phyloP scores from a whole-genome alignment of 164 flowering plant genomes.

The Magnolia officinalis region DNA sequence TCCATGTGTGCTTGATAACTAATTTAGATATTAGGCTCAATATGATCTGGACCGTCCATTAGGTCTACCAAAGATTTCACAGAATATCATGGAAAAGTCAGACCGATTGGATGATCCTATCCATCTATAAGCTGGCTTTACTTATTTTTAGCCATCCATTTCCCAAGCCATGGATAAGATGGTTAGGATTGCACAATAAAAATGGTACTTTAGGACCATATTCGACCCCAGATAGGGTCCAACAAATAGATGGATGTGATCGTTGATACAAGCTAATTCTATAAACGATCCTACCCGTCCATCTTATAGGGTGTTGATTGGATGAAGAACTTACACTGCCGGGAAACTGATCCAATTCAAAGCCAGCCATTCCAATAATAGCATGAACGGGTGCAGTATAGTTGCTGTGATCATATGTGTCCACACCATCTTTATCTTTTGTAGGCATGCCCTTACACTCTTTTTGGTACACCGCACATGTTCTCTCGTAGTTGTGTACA shows the following conservation, averaged over 20 bases:
- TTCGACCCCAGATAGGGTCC: no score
- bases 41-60: neutral
- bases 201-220: no score
- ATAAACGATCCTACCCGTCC: no score
- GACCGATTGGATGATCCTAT: neutral
- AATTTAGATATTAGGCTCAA: neutral
- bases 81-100: neutral
- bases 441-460: conserved; percentile 57
- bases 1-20: neutral
- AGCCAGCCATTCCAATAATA: conserved; percentile 86
- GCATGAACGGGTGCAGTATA: conserved; percentile 81
- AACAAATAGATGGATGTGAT: no score
- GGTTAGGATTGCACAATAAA: no score
- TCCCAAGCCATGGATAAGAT: neutral
- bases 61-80: neutral
- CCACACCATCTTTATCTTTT: conserved; percentile 56
- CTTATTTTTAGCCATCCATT: neutral
- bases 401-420: conserved; percentile 54
- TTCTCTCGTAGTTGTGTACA: conserved; percentile 94
- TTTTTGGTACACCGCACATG: conserved; percentile 50
- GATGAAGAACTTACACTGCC: conserved; percentile 20
- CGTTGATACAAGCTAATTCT: no score
- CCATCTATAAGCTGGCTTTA: neutral
- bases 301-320: conserved; percentile 40
- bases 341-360: conserved; percentile 48